Evolutionary conservation across 1,284 basidiomycete genomes (phyloP).

Genomic region (Microstroma glucosiphilum): DNA sequence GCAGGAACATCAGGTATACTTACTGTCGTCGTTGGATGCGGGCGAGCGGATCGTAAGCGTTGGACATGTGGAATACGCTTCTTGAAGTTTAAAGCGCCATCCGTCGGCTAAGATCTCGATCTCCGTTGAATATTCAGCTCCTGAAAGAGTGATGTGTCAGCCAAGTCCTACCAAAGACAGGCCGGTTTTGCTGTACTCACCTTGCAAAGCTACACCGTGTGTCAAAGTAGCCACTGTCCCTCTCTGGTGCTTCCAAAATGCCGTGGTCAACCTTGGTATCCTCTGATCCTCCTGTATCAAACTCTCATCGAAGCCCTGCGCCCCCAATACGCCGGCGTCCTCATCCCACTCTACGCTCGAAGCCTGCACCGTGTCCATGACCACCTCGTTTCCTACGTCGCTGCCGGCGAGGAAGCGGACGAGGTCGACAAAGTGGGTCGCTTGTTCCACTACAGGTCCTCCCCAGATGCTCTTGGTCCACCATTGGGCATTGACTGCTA

Average conservation of each 20-base stretch:
- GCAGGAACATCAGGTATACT: not conserved
- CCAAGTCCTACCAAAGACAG: no score
- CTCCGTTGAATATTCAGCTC: constrained; percentile 21
- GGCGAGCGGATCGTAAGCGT: constrained; percentile 17
- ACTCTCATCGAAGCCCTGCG: constrained; percentile 23
- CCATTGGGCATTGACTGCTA: constrained; percentile 29
- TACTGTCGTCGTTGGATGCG: constrained; percentile 14
- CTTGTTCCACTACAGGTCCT: constrained; percentile 47
- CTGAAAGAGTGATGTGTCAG: not conserved
- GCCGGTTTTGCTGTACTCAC: constrained; percentile 10
- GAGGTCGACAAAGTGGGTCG: constrained; percentile 43
- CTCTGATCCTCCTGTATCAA: constrained; percentile 10
- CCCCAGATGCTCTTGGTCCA: constrained; percentile 33
- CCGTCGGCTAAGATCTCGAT: constrained; percentile 31
- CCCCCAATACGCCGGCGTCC: constrained; percentile 18
- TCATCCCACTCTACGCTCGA: constrained; percentile 18
- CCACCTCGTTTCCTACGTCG: constrained; percentile 11
- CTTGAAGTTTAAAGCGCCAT: constrained; percentile 23
- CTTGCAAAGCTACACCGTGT: constrained; percentile 27
- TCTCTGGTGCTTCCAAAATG: constrained; percentile 26
- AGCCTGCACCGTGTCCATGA: constrained; percentile 19
- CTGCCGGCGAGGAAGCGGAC: constrained; percentile 24
- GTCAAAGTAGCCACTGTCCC: constrained; percentile 22
- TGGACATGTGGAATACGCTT: constrained; percentile 19
- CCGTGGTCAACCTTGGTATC: constrained; percentile 23